Evolutionary conservation across 805 yeast genomes (phyloP), one percentile per base, ranked within the genome.

Genomic region (Metschnikowia peoriensis): DNA sequence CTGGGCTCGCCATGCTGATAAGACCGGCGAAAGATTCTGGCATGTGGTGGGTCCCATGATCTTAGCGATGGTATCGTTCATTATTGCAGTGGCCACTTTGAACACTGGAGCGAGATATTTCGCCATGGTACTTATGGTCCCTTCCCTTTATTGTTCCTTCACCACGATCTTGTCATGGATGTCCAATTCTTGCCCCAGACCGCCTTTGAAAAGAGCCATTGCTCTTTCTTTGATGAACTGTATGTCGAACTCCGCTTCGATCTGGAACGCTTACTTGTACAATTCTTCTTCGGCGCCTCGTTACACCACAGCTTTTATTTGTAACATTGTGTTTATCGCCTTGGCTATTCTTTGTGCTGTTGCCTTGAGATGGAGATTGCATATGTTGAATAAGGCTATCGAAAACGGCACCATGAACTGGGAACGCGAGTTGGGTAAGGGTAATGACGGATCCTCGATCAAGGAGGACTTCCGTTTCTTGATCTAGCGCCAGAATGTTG

Each of bases 61-160:
- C 4, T 50, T 77, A 1, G 65, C 85, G 1, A 61, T 80, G 57
- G 58, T 70, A 2, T 72, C 83, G 1, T 81, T 79, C 57, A 73
- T 78, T 40, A 71, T 82, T 15, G 70, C 82, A 1, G 80, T 77
- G 27, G 66, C 83, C 2, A 76, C 84, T 0, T 65, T 77, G 49
- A 78, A 80, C 52, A 77, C 80, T 1, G 86, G 82, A 6, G 85
- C 84, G 2, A 67, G 86, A 50, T 82, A 81, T 58, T 78, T 81
- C 56, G 78, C 85, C 22, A 81, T 83, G 85, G 79, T 82, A 59
- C 68, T 81, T 51, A 77, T 82, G 82, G 77, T 82, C 50, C 82
- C 84, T 12, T 75, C 81, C 9, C 65, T 82, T 29, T 80, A 81
- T 60, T 78, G 82, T 61, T 74, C 83, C 0, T 81, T 79, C 63